Conservation (phyloP, 345 rosid species). For the Brassica cretica region DNA sequence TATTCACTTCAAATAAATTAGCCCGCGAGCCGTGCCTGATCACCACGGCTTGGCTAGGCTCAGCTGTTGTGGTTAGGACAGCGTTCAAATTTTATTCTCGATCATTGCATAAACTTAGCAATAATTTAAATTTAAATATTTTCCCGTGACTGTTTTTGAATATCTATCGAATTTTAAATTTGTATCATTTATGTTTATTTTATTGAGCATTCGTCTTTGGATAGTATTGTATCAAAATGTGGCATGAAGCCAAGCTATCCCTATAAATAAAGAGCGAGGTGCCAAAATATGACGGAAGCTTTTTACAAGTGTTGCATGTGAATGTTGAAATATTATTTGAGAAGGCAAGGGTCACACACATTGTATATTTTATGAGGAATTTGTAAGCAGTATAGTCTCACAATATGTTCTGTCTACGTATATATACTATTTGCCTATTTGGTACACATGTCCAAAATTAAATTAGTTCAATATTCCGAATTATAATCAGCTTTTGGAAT, state of each 20-base stretch:
- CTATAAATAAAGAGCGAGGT: not conserved
- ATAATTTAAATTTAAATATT: not conserved
- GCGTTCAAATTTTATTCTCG: constrained; percentile 32
- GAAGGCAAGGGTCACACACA: not conserved
- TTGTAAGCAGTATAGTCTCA: not conserved
- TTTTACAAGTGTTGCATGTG: not conserved
- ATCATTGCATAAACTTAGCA: not conserved
- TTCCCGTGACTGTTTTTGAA: constrained; percentile 35
- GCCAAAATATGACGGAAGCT: not conserved
- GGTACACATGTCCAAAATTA: not conserved
- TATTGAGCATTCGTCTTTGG: not conserved
- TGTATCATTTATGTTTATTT: not conserved
- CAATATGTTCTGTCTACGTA: not conserved
- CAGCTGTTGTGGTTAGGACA: constrained; percentile 36
- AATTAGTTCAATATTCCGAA: constrained; percentile 6
- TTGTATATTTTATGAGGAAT: not conserved
- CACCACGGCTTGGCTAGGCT: constrained; percentile 8
- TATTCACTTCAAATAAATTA: constrained; percentile 14
- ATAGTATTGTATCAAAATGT: not conserved
- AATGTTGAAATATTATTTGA: not conserved
- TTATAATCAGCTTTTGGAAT: constrained; percentile 28
- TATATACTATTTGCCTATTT: not conserved
- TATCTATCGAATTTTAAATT: constrained; percentile 13
- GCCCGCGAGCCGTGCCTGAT: constrained; percentile 2
- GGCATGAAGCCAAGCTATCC: not conserved